Conservation (phyloP, 495 filamentous ascomycete genomes). For the Clohesyomyces aquaticus region DNA sequence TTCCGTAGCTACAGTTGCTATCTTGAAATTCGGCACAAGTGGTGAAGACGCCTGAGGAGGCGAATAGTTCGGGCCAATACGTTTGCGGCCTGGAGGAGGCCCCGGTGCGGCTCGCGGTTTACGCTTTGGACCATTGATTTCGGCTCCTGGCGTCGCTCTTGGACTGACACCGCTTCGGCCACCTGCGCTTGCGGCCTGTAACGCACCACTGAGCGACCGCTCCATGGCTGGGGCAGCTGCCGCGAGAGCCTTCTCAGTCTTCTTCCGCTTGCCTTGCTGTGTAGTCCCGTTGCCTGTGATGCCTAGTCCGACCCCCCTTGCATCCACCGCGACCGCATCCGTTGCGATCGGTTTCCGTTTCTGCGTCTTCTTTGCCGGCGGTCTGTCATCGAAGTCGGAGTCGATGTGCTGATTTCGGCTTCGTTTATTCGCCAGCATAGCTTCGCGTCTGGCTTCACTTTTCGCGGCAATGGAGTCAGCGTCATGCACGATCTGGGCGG, state of each 20-base stretch:
- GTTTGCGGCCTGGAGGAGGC: constrained; percentile 42
- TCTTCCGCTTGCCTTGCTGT: constrained; percentile 71
- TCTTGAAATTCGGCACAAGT: constrained; percentile 63
- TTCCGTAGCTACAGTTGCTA: constrained; percentile 32
- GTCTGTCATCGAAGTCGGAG: constrained; percentile 75
- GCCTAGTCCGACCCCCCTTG: constrained; percentile 45
- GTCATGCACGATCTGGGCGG: constrained; percentile 71
- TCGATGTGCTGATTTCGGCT: constrained; percentile 68
- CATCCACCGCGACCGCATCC: constrained; percentile 39
- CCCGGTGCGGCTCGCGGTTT: constrained; percentile 64
- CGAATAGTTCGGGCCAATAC: constrained; percentile 59
- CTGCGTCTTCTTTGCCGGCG: constrained; percentile 60
- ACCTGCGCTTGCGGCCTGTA: constrained; percentile 52
- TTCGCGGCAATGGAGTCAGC: constrained; percentile 74
- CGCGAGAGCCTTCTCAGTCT: constrained; percentile 68
- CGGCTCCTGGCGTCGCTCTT: constrained; percentile 64
- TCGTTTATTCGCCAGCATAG: constrained; percentile 71
- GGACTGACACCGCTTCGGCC: constrained; percentile 57
- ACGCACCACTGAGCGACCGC: constrained; percentile 67
- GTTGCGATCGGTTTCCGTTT: constrained; percentile 62
- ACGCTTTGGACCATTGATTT: constrained; percentile 60
- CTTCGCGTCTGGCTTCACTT: constrained; percentile 80
- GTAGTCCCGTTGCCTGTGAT: constrained; percentile 39
- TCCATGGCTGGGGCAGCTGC: constrained; percentile 56
- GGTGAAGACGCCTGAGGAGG: constrained; percentile 76